These are phyloP conservation scores for Sesbania bispinosa DNA, from an alignment of 306 rosid species.

Conservation along the genomic window DNA sequence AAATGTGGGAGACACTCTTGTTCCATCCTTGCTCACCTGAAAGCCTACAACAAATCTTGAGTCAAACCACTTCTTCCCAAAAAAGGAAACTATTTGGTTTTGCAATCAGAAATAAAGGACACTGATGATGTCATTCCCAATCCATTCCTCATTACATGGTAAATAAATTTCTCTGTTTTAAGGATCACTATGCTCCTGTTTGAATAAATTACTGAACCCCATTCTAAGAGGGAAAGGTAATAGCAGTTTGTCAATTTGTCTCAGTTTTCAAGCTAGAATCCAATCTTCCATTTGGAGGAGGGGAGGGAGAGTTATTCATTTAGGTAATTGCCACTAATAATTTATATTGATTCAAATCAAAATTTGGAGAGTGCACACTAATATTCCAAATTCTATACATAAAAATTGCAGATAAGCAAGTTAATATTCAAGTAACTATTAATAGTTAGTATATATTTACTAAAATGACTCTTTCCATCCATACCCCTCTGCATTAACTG, in stretches of 20 bases:
- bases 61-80: slow-evolving; percentile 38
- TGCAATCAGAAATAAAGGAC: slow-evolving; percentile 1
- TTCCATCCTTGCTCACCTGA: slow-evolving; percentile 52
- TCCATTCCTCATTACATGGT: slow-evolving; percentile 18
- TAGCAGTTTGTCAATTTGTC: neutral
- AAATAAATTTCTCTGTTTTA: neutral
- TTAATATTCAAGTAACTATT: neutral
- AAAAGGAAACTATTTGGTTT: slow-evolving; percentile 26
- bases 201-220: neutral
- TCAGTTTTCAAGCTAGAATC: neutral
- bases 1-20: slow-evolving; percentile 67
- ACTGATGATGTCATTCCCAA: slow-evolving; percentile 22
- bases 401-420: slow-evolving; percentile 1
- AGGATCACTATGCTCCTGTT: neutral
- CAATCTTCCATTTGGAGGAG: too few species aligned
- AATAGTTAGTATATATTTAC: neutral
- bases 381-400: slow-evolving; percentile 7
- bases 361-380: slow-evolving; percentile 6
- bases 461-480: slow-evolving; percentile 14
- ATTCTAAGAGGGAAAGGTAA: neutral
- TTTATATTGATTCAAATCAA: neutral
- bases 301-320: too few species aligned
- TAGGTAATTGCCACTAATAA: slow-evolving; percentile 10
- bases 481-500: slow-evolving; percentile 32
- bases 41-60: slow-evolving; percentile 44